Base-by-base conservation (phyloP, 140 eudicot species). In the Flaveria floridana region DNA sequence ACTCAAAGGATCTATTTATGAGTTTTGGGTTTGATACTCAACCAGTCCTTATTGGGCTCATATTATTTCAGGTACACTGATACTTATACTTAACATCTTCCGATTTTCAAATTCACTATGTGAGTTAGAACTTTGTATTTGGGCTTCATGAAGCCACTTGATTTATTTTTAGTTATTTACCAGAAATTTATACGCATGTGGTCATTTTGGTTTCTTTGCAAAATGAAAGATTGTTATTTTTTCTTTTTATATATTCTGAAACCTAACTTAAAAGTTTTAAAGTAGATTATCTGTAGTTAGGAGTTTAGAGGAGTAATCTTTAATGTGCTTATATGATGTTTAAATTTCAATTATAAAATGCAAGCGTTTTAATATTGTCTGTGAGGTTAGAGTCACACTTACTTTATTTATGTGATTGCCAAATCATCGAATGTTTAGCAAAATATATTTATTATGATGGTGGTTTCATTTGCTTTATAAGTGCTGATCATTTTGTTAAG, bases 21-120 rank as follows among this genome's bases (percentile, higher is more conserved):
- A 94, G 99, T 82, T 94, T 94, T 74, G 99, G 99, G 37, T 94
- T 94, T 86, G 96, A 91, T 83, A 88, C 96, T 13, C 99, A 91
- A 64, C 99, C 99, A 48, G 97, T 94, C 30, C 92, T 91, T 68
- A 94, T 94, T 58, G 99, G 99, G 11, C 99, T 94, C 59, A 94
- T 94, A 71, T 66, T 94, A 58, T 94, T 94, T 74, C 99, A 91
- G 97, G 99, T 90, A 81, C 23, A 59, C 19, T 42, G 12, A 16
- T 65, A 65, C 19, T 53, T 23, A 16, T 65, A 65, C 19, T 53
- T 23, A 28, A 25, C 15, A 1, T 10, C 50, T 46, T n/a, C n/a
- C n/a, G n/a, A n/a, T n/a, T n/a, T n/a, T 14, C 56, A 53, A 55
- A 63, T 21, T 39, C 8, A 25, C 2, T 55, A 34, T 4, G 19